Conservation (phyloP, 2,329 filamentous ascomycete genomes). For the Sporothrix protearum region DNA sequence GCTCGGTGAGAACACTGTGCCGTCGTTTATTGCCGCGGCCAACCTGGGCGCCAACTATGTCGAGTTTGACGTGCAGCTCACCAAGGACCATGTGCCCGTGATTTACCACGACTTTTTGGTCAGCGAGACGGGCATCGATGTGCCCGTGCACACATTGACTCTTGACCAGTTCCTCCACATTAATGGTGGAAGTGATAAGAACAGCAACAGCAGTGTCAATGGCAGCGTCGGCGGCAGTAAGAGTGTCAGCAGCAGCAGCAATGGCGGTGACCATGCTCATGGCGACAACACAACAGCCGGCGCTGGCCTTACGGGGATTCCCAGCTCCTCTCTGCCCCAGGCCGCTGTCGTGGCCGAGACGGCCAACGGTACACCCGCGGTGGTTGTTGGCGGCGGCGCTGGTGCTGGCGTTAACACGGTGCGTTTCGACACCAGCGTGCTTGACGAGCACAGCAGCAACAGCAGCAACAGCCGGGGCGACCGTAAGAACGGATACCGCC, state of each 20-base stretch:
- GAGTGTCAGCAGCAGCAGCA: conserved; percentile 29
- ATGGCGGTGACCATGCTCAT: conserved; percentile 25
- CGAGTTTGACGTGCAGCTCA: conserved; percentile 87
- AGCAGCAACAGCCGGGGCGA: neutral
- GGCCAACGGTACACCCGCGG: conserved; percentile 5
- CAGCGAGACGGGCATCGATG: conserved; percentile 95
- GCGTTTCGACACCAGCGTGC: conserved; percentile 25
- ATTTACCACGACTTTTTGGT: conserved; percentile 99
- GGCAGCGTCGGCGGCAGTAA: conserved; percentile 15
- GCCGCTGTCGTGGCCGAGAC: neutral
- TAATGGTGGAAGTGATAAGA: conserved; percentile 47
- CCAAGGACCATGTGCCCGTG: conserved; percentile 97
- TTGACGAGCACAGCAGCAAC: conserved; percentile 27
- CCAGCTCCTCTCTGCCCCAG: neutral
- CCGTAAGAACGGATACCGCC: conserved; percentile 16
- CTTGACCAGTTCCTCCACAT: conserved; percentile 94
- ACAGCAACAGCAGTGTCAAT: conserved; percentile 37
- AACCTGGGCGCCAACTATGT: conserved; percentile 80
- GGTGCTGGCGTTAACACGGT: neutral
- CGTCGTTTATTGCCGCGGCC: conserved; percentile 92
- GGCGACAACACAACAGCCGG: neutral
- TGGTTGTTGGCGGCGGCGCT: neutral
- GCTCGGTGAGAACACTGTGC: conserved; percentile 91
- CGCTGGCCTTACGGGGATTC: neutral
- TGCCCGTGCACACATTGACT: conserved; percentile 90